Evolutionary conservation across 2,329 filamentous ascomycete genomes (phyloP).

Genomic region (Colletotrichum ledebouriae): DNA sequence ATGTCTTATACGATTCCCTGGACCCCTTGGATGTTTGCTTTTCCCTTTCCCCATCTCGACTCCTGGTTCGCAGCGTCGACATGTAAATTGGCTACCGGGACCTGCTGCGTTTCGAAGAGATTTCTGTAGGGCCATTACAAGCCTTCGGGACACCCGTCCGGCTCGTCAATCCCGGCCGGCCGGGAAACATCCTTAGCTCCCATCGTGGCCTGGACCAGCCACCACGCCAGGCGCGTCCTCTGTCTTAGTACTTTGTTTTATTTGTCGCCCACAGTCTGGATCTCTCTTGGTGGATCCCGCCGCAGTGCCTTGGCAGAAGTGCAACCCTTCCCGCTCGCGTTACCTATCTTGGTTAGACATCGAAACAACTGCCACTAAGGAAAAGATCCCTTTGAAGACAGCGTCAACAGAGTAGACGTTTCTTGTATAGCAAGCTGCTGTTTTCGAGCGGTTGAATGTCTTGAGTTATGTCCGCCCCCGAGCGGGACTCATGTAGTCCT

Average conservation of each 20-base stretch:
- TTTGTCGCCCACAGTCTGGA: background rate
- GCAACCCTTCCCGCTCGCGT: background rate
- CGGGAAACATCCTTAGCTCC: conserved; percentile 10
- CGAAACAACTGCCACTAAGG: background rate
- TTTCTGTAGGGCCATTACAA: conserved; percentile 13
- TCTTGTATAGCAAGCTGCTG: no score
- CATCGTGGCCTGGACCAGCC: conserved; percentile 18
- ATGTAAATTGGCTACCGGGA: conserved; percentile 28
- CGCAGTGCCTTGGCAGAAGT: background rate
- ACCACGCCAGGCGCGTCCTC: background rate
- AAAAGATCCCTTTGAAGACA: no score
- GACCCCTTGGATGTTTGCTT: conserved; percentile 1
- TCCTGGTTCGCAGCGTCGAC: conserved; percentile 12
- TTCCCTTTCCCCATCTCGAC: conserved; percentile 7
- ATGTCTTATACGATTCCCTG: background rate
- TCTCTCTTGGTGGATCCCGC: conserved; percentile 11
- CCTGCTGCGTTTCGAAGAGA: conserved; percentile 39
- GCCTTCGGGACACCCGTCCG: conserved; percentile 1
- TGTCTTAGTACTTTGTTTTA: conserved; percentile 9
- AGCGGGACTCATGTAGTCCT: no score
- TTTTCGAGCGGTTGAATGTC: no score
- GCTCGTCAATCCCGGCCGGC: conserved; percentile 20
- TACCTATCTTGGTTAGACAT: background rate
- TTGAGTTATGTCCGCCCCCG: no score
- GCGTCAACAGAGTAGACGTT: no score